Percentiles rank a stretch among this genome's conserved stretches.
Conservation (phyloP, 2,329 filamentous ascomycete species). For the Apiospora aurea region DNA sequence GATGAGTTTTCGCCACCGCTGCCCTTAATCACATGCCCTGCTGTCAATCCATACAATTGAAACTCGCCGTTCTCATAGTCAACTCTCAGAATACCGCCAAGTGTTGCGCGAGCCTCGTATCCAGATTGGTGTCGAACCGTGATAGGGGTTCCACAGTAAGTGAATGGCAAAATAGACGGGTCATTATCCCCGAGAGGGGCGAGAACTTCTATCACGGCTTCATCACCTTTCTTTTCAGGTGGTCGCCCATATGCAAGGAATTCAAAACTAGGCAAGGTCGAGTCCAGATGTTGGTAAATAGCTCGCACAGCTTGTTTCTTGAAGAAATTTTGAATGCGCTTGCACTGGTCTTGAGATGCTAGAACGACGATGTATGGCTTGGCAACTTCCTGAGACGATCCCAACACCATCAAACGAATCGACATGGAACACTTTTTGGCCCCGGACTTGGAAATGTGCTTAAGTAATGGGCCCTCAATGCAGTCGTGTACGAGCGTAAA, state of each 20-base stretch:
- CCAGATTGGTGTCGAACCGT: neutral
- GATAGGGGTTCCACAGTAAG: neutral
- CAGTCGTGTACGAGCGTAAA: neutral
- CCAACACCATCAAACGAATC: neutral
- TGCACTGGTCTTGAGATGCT: neutral
- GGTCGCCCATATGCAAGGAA: neutral
- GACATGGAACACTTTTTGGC: neutral
- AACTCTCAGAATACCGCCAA: neutral
- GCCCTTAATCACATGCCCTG: neutral
- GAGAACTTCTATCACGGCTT: neutral
- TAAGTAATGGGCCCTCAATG: neutral
- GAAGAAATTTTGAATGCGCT: neutral
- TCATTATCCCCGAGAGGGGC: neutral
- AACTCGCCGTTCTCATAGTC: neutral
- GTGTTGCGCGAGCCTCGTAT: neutral
- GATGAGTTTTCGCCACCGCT: neutral
- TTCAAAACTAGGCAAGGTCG: neutral
- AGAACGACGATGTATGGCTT: neutral
- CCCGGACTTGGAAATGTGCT: neutral
- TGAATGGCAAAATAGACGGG: neutral
- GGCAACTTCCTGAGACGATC: neutral
- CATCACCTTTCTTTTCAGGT: neutral
- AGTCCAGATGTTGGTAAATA: neutral
- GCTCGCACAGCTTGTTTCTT: neutral
- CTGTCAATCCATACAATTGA: neutral